phyloP scores from a whole-genome alignment of 495 filamentous ascomycete genomes.

The Aspergillus nidulans region DNA sequence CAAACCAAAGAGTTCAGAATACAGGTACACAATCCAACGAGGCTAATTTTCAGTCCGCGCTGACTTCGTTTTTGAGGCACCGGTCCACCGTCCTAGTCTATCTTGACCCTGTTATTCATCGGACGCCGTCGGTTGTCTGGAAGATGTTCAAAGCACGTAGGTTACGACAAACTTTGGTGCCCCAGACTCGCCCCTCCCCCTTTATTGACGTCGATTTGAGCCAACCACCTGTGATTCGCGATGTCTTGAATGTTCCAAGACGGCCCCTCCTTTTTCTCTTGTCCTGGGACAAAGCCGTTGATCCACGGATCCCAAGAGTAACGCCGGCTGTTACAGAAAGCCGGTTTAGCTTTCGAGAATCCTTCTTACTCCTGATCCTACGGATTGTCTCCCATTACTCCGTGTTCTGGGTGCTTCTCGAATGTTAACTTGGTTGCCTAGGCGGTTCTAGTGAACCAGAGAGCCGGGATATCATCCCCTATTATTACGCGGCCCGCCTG shows the following conservation, averaged over 20 bases:
- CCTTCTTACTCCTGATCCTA: conserved; percentile 1
- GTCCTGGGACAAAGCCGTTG: conserved; percentile 9
- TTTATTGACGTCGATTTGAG: not conserved
- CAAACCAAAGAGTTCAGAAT: too few relatives aligned
- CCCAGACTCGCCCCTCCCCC: too few relatives aligned
- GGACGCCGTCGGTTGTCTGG: too few relatives aligned
- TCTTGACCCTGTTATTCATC: too few relatives aligned
- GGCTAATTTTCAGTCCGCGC: too few relatives aligned
- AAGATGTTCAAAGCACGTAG: too few relatives aligned
- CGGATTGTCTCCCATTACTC: too few relatives aligned
- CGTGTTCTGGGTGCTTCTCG: not conserved
- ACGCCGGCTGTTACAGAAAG: conserved; percentile 12
- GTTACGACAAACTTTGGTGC: too few relatives aligned
- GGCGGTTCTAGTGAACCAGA: not conserved
- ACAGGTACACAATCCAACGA: too few relatives aligned
- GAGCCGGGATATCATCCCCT: conserved; percentile 1
- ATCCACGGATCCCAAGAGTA: not conserved
- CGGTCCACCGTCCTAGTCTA: too few relatives aligned
- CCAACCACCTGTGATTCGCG: not conserved
- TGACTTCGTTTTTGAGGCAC: too few relatives aligned
- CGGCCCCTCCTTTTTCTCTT: conserved; percentile 19
- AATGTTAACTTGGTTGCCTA: not conserved
- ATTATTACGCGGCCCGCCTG: not conserved
- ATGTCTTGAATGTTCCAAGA: not conserved
- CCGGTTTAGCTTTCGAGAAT: conserved; percentile 12